Percentiles rank a stretch among this genome's conserved stretches.
phyloP scores from a whole-genome alignment of 208 protist genomes.

The Endotrypanum monterogeii region DNA sequence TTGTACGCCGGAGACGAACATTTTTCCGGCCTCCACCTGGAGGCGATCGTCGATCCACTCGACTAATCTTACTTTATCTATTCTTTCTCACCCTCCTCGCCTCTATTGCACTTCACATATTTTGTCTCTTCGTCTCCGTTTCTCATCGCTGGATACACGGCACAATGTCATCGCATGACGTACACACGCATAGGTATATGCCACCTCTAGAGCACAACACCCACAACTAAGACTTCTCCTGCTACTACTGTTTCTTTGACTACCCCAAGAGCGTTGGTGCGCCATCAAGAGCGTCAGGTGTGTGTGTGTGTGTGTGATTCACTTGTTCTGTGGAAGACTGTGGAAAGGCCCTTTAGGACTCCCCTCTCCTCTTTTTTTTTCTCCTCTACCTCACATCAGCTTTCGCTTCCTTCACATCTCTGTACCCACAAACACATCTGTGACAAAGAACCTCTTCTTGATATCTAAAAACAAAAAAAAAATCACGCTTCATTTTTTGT shows the following conservation, averaged over 20 bases:
- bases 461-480: too few relatives aligned
- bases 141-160: background rate
- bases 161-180: too few relatives aligned
- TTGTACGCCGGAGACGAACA: background rate
- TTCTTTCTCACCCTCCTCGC: background rate
- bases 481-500: too few relatives aligned
- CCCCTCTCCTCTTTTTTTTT: background rate
- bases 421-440: too few relatives aligned
- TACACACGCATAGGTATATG: too few relatives aligned
- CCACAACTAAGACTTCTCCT: background rate
- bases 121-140: background rate
- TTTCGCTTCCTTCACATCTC: too few relatives aligned
- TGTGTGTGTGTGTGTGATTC: background rate
- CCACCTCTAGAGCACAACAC: background rate
- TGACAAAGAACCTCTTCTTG: too few relatives aligned
- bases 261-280: background rate
- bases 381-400: background rate
- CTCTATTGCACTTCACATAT: background rate
- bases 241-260: background rate
- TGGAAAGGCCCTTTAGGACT: background rate
- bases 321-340: background rate
- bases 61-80: background rate
- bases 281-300: background rate
- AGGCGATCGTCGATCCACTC: background rate
- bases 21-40: background rate